Evolutionary conservation across 148 eudicot species (phyloP).

Genomic region (Talinum fruticosum): DNA sequence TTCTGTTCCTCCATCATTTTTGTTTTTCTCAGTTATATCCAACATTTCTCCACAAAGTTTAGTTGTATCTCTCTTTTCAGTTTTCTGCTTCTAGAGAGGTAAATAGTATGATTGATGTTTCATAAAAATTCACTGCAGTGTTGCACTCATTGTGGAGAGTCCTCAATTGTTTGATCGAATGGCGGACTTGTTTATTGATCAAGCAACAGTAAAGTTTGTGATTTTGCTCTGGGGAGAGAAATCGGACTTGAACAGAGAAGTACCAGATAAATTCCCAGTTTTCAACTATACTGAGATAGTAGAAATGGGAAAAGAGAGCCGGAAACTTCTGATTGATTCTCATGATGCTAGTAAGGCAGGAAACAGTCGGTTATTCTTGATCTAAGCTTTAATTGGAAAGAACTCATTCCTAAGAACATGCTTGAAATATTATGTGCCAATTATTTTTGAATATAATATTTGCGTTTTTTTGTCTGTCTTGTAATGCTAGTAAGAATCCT

Average conservation of each 20-base stretch:
- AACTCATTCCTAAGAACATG: background rate
- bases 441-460: background rate
- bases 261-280: conserved; percentile 41
- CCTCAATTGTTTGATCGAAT: conserved; percentile 67
- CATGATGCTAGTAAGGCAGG: conserved; percentile 72
- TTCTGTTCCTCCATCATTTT: background rate
- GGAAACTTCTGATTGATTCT: conserved; percentile 48
- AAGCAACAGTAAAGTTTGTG: conserved; percentile 58
- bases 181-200: conserved; percentile 45
- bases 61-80: background rate
- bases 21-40: background rate
- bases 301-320: conserved; percentile 69
- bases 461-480: background rate
- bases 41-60: background rate
- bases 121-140: conserved; percentile 43
- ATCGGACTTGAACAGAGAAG: conserved; percentile 41
- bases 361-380: conserved; percentile 10
- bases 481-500: background rate
- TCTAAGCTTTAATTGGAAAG: conserved; percentile 1
- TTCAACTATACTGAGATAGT: conserved; percentile 65
- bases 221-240: conserved; percentile 91
- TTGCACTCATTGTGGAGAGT: conserved; percentile 77
- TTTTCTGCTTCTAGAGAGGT: background rate
- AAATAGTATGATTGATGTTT: conserved; percentile 5
- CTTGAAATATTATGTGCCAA: background rate